Evolutionary conservation across 306 rosid genomes (phyloP).

Genomic region (Cyamopsis tetragonoloba): DNA sequence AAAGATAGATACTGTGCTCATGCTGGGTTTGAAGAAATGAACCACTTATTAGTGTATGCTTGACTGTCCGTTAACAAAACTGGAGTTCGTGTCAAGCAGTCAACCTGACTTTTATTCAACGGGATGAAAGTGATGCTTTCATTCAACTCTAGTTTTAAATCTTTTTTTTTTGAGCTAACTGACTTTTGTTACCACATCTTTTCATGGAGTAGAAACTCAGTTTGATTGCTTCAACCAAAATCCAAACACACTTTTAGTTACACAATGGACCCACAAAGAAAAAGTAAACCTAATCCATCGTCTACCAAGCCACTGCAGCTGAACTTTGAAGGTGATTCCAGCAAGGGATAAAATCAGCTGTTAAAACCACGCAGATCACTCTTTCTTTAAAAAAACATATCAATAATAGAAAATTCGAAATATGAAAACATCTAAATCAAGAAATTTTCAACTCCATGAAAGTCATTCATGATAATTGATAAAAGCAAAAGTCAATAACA

Average conservation of each 20-base stretch:
- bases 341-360: background rate
- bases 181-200: too few relatives aligned
- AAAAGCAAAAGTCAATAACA: conserved; percentile 1
- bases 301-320: background rate
- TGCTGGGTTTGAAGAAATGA: too few relatives aligned
- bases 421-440: background rate
- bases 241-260: too few relatives aligned
- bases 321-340: background rate
- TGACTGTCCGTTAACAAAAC: too few relatives aligned
- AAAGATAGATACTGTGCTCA: background rate
- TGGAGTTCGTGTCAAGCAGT: too few relatives aligned
- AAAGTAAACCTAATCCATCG: background rate
- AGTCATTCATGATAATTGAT: background rate
- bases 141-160: too few relatives aligned
- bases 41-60: too few relatives aligned
- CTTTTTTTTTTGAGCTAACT: too few relatives aligned
- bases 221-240: too few relatives aligned
- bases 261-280: background rate
- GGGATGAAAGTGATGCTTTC: too few relatives aligned
- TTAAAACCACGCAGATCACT: background rate
- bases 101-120: too few relatives aligned
- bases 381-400: background rate
- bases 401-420: background rate
- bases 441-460: background rate
- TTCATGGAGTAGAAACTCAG: background rate